phyloP scores from a whole-genome alignment of 2,329 filamentous ascomycete species.

The Verticillium nubilum region DNA sequence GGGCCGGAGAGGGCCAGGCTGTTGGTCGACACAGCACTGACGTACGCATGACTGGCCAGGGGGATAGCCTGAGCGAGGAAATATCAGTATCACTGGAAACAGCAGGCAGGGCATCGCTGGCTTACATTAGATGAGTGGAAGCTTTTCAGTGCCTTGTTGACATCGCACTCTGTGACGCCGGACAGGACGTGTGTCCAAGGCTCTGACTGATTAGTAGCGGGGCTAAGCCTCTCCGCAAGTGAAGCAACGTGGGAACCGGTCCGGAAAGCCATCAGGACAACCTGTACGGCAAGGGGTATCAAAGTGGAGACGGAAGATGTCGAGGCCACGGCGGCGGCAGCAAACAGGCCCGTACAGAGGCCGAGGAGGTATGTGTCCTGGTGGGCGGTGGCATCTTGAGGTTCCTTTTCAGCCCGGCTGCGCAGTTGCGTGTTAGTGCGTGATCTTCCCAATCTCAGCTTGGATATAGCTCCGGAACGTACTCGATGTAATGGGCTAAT shows the following conservation, averaged over 20 bases:
- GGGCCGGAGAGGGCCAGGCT: slow-evolving; percentile 51
- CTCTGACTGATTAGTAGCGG: slow-evolving; percentile 38
- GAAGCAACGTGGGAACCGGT: slow-evolving; percentile 51
- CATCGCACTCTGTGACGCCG: slow-evolving; percentile 45
- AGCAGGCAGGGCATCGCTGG: slow-evolving; percentile 1
- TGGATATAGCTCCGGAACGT: slow-evolving; percentile 21
- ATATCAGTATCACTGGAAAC: not conserved
- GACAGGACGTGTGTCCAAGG: slow-evolving; percentile 64
- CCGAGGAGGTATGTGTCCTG: slow-evolving; percentile 53
- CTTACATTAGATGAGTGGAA: slow-evolving; percentile 53
- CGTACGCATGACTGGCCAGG: slow-evolving; percentile 41
- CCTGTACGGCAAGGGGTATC: slow-evolving; percentile 56
- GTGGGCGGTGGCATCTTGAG: slow-evolving; percentile 44
- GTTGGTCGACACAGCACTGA: slow-evolving; percentile 45
- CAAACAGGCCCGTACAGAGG: slow-evolving; percentile 64
- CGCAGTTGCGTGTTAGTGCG: slow-evolving; percentile 21
- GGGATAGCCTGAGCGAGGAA: slow-evolving; percentile 30
- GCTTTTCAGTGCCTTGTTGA: slow-evolving; percentile 42
- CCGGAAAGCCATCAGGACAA: slow-evolving; percentile 62
- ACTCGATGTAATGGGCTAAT: slow-evolving; percentile 65
- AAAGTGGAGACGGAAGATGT: slow-evolving; percentile 57
- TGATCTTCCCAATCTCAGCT: not conserved
- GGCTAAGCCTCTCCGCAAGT: slow-evolving; percentile 39
- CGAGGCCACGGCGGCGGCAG: slow-evolving; percentile 62
- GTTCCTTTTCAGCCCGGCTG: slow-evolving; percentile 48